A percentile compares a stretch with the other conserved stretches of the same genome.
phyloP scores from a whole-genome alignment of 805 yeast species.

The Dipodascopsis uninucleata region DNA sequence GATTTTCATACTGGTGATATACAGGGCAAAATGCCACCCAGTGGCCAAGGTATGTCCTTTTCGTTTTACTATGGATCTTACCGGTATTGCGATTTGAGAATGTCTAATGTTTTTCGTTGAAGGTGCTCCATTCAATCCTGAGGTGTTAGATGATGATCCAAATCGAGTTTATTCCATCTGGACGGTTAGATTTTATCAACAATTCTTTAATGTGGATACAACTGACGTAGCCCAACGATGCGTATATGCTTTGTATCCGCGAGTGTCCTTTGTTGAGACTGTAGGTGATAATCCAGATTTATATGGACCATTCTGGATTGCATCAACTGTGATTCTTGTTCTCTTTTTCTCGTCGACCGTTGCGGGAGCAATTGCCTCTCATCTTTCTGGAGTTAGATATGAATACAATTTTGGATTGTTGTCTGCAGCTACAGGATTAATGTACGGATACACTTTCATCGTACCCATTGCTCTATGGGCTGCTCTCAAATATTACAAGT shows the following conservation, averaged over 20 bases:
- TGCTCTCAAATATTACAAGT: slow-evolving; percentile 52
- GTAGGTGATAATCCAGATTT: slow-evolving; percentile 58
- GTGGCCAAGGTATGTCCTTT: slow-evolving; percentile 14
- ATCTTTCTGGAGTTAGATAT: slow-evolving; percentile 46
- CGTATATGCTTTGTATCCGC: slow-evolving; percentile 56
- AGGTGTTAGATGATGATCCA: slow-evolving; percentile 17
- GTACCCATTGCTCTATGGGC: slow-evolving; percentile 59
- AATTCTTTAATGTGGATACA: slow-evolving; percentile 68
- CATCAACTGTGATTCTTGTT: slow-evolving; percentile 71
- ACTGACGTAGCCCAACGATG: slow-evolving; percentile 56
- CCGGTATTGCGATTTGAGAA: background rate
- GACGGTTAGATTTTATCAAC: slow-evolving; percentile 23
- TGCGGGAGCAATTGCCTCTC: slow-evolving; percentile 57
- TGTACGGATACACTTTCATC: slow-evolving; percentile 69
- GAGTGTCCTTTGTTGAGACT: slow-evolving; percentile 36
- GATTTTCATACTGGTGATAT: slow-evolving; percentile 27
- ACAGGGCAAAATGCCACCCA: slow-evolving; percentile 23
- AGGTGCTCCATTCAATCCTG: no score
- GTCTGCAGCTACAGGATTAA: slow-evolving; percentile 61
- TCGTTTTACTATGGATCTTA: background rate
- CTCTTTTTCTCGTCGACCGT: slow-evolving; percentile 74
- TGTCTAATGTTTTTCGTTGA: background rate
- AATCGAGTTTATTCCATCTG: slow-evolving; percentile 19
- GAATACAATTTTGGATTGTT: slow-evolving; percentile 59
- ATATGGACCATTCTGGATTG: slow-evolving; percentile 89